Percentiles rank a stretch among this genome's conserved stretches.
These are phyloP conservation scores for Albizia julibrissin DNA, from an alignment of 306 rosid species.

Conservation along the genomic window DNA sequence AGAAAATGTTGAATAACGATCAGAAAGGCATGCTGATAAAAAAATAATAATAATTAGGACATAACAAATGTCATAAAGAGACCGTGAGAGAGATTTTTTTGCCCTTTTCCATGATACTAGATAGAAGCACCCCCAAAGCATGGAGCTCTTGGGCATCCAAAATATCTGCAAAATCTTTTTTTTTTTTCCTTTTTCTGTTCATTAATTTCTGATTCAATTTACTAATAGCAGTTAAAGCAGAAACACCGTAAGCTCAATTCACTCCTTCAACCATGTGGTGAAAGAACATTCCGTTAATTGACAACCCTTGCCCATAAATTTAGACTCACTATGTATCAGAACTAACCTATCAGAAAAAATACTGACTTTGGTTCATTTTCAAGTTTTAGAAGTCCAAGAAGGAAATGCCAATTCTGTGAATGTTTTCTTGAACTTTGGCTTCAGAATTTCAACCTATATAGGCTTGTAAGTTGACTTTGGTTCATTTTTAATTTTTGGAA, in stretches of 20 bases:
- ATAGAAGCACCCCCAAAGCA: neutral
- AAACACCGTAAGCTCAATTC: neutral
- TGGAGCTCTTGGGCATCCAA: neutral
- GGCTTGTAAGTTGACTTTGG: neutral
- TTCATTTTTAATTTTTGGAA: neutral
- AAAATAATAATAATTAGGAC: neutral
- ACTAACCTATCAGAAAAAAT: neutral
- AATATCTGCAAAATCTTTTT: neutral
- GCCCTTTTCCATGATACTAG: neutral
- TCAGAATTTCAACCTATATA: neutral
- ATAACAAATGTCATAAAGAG: neutral
- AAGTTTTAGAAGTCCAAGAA: neutral
- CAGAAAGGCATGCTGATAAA: too few species aligned
- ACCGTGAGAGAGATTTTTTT: neutral
- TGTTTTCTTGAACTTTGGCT: neutral
- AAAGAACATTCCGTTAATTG: neutral
- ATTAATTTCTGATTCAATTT: neutral
- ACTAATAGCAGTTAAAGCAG: neutral
- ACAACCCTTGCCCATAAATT: neutral
- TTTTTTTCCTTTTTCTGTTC: neutral
- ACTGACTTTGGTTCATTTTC: neutral
- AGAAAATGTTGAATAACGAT: neutral
- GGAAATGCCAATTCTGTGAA: neutral
- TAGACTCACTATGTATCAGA: neutral
- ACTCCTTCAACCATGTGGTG: neutral